Conservation (phyloP, 2,329 filamentous ascomycete species). For the Exutisphaerella laricina region DNA sequence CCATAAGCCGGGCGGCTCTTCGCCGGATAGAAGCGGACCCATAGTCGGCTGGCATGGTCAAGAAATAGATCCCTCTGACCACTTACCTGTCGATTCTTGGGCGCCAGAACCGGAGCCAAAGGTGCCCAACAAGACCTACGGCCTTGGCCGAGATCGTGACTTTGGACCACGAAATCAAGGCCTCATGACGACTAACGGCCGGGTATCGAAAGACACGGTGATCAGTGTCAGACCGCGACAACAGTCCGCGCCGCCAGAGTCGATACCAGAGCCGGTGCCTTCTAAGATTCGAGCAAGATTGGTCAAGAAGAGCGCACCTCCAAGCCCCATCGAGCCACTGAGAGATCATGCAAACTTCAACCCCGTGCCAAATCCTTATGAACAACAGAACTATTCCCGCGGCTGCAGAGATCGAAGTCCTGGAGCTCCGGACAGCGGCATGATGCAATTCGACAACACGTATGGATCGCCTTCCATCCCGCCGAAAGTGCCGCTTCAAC, state of each 20-base stretch:
- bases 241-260: slow-evolving; percentile 29
- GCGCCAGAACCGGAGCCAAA: slow-evolving; percentile 69
- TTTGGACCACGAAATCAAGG: slow-evolving; percentile 29
- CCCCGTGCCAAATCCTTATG: slow-evolving; percentile 44
- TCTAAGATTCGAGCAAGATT: slow-evolving; percentile 49
- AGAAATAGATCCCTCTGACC: slow-evolving; percentile 74
- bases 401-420: slow-evolving; percentile 33
- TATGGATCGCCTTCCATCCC: slow-evolving; percentile 16
- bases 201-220: slow-evolving; percentile 29
- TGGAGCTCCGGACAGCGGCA: background rate
- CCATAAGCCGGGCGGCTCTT: background rate
- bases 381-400: slow-evolving; percentile 41
- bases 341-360: slow-evolving; percentile 41
- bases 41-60: slow-evolving; percentile 71
- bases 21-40: slow-evolving; percentile 48
- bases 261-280: slow-evolving; percentile 28
- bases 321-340: slow-evolving; percentile 17
- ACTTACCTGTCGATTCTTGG: slow-evolving; percentile 71
- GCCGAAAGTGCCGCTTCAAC: slow-evolving; percentile 20
- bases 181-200: slow-evolving; percentile 12
- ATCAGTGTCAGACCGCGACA: slow-evolving; percentile 30
- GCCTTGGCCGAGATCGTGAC: slow-evolving; percentile 31
- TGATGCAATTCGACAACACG: slow-evolving; percentile 19
- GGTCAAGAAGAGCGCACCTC: slow-evolving; percentile 52
- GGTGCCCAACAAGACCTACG: slow-evolving; percentile 33